Evolutionary conservation across 805 yeast species (phyloP).

Genomic region (Lachancea sp.): DNA sequence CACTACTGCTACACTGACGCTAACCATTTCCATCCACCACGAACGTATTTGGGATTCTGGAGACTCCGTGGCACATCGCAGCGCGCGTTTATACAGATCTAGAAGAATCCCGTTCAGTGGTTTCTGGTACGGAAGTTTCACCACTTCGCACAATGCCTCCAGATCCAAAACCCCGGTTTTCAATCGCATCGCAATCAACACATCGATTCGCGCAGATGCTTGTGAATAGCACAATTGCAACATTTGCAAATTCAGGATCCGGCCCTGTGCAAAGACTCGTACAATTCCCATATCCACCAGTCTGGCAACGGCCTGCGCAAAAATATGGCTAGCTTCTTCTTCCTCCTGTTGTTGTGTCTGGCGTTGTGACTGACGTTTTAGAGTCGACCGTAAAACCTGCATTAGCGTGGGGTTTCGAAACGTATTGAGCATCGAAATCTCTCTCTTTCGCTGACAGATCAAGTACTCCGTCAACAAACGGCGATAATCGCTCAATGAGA

Average conservation of each 20-base stretch:
- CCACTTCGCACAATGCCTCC: not conserved
- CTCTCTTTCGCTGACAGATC: not conserved
- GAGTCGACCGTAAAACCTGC: not conserved
- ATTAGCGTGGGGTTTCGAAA: slow-evolving; percentile 1
- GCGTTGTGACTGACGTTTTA: too few species aligned
- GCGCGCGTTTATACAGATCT: slow-evolving; percentile 3
- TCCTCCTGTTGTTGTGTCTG: not conserved
- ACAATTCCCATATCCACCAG: slow-evolving; percentile 1
- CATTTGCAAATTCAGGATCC: not conserved
- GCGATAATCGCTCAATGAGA: not conserved
- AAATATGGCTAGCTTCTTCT: not conserved
- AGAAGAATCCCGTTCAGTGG: not conserved
- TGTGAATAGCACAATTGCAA: slow-evolving; percentile 1
- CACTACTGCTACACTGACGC: not conserved
- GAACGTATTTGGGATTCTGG: not conserved
- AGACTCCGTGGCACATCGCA: not conserved
- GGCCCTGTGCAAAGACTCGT: slow-evolving; percentile 3
- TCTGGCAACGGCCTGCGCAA: not conserved
- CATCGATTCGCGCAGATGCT: not conserved
- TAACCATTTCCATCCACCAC: slow-evolving; percentile 7
- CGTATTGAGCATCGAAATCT: slow-evolving; percentile 5
- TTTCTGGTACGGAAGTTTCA: not conserved
- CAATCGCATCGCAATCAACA: slow-evolving; percentile 1
- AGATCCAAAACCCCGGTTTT: slow-evolving; percentile 6
- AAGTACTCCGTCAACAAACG: slow-evolving; percentile 1